Percentiles rank a stretch among this genome's conserved stretches.
phyloP scores from a whole-genome alignment of 805 yeast genomes.

The Candida ipomoeae region DNA sequence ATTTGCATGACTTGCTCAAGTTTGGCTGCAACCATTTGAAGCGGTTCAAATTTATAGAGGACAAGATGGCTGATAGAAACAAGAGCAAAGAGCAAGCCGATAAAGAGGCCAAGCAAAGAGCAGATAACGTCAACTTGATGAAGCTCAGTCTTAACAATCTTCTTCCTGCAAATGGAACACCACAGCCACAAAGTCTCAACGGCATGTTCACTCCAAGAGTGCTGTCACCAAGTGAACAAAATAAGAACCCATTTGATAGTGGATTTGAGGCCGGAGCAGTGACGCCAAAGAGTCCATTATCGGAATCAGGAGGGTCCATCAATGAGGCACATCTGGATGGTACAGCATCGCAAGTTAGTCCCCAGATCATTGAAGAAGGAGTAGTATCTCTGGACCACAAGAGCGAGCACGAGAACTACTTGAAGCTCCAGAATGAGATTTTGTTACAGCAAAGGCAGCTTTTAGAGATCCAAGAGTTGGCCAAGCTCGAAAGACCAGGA shows the following conservation, averaged over 20 bases:
- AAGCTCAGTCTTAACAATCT: slow-evolving; percentile 14
- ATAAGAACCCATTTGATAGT: slow-evolving; percentile 37
- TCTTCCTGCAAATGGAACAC: slow-evolving; percentile 10
- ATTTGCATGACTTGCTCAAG: slow-evolving; percentile 48
- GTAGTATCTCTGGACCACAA: slow-evolving; percentile 15
- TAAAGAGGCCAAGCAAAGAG: not conserved
- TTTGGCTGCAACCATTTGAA: slow-evolving; percentile 42
- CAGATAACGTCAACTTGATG: slow-evolving; percentile 9
- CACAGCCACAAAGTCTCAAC: slow-evolving; percentile 20
- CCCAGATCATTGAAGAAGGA: slow-evolving; percentile 1
- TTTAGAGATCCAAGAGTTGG: slow-evolving; percentile 18
- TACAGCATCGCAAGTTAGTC: not conserved
- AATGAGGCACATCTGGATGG: not conserved
- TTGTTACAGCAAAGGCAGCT: slow-evolving; percentile 36
- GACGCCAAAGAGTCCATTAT: slow-evolving; percentile 3
- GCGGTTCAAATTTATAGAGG: slow-evolving; percentile 47
- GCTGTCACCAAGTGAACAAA: slow-evolving; percentile 30
- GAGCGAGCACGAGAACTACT: slow-evolving; percentile 33
- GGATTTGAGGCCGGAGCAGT: slow-evolving; percentile 13
- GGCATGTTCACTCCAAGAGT: slow-evolving; percentile 38
- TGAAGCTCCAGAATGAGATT: slow-evolving; percentile 35
- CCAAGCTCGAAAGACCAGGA: slow-evolving; percentile 7
- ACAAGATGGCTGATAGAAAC: slow-evolving; percentile 30
- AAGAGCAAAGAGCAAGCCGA: slow-evolving; percentile 4
- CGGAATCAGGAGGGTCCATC: slow-evolving; percentile 6